Evolutionary conservation across 106 monocot species (phyloP), one percentile per base, ranked within the genome.

Genomic region (Acorus gramineus): DNA sequence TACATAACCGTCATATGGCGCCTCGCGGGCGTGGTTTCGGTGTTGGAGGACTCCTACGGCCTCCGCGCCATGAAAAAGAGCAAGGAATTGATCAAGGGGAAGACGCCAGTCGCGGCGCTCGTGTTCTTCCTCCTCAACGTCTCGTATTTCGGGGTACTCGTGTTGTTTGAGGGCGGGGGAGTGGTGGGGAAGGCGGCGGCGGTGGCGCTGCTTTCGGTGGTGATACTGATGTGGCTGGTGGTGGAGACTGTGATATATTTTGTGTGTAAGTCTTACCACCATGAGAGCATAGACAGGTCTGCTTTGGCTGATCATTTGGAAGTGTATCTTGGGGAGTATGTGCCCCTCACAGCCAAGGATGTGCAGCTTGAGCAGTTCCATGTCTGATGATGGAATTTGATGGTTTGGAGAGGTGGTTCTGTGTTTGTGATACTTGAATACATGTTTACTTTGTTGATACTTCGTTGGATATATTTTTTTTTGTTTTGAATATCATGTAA

Each of bases 251-350:
- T 95, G 46, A 58, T 95, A 0, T 95, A 95, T 69, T 90, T 95
- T 56, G 86, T 95, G 8, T 95, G 95, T 76, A 95, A 95, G 64
- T 77, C 84, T 0, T 87, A 80, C 68, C 95, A 90, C 74, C 94
- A 94, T 57, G 84, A 95, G 84, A 95, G 84, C 77, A 90, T 95
- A 45, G 89, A 95, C 60, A 90, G 85, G 65, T 75, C 82, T 2
- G 78, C 71, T 55, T 59, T 95, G 56, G 67, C 89, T 4, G 95
- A 90, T 61, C 94, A 95, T 50, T 66, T 95, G 46, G 94, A 95
- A 71, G 90, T 78, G 1, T 95, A 86, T 77, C 59, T 90, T 45
- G 94, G 94, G 0, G 90, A 95, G 54, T 95, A 90, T 52, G 71
- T 74, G 42, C 90, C 94, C 3, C 77, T 90, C 49, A 84, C 68